Evolutionary conservation across 306 rosid species (phyloP).

Genomic region (Pueraria montana): DNA sequence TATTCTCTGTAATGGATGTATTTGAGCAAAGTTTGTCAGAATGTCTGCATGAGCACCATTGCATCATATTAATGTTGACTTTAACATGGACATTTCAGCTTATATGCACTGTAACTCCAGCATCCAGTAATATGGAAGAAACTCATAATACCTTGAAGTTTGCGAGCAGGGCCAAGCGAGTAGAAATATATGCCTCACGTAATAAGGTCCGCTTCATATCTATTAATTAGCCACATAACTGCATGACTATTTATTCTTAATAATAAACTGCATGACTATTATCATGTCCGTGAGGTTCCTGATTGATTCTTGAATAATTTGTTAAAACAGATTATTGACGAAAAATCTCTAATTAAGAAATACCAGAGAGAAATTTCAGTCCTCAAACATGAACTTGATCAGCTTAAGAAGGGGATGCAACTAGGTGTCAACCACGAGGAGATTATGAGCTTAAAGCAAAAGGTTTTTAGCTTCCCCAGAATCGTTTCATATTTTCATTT

Average conservation of each 20-base stretch:
- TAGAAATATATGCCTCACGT: conserved; percentile 95
- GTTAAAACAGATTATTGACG: conserved; percentile 86
- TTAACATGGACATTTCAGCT: conserved; percentile 68
- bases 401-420: conserved; percentile 82
- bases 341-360: conserved; percentile 95
- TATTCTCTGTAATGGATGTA: conserved; percentile 19
- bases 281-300: conserved; percentile 29
- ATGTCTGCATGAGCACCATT: conserved; percentile 35
- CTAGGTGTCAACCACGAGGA: conserved; percentile 90
- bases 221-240: conserved; percentile 26
- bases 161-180: conserved; percentile 97
- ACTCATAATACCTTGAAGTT: conserved; percentile 99
- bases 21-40: conserved; percentile 12
- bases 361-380: conserved; percentile 94
- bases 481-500: conserved; percentile 39
- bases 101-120: conserved; percentile 98
- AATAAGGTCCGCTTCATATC: conserved; percentile 72
- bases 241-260: neutral
- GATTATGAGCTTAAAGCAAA: conserved; percentile 79
- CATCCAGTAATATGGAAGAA: conserved; percentile 99
- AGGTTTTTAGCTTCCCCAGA: conserved; percentile 59
- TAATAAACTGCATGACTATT: neutral
- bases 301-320: conserved; percentile 45
- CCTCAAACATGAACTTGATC: conserved; percentile 95
- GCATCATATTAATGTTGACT: conserved; percentile 41